Evolutionary conservation across 257 asterid species (phyloP).

Genomic region (Salvia splendens): DNA sequence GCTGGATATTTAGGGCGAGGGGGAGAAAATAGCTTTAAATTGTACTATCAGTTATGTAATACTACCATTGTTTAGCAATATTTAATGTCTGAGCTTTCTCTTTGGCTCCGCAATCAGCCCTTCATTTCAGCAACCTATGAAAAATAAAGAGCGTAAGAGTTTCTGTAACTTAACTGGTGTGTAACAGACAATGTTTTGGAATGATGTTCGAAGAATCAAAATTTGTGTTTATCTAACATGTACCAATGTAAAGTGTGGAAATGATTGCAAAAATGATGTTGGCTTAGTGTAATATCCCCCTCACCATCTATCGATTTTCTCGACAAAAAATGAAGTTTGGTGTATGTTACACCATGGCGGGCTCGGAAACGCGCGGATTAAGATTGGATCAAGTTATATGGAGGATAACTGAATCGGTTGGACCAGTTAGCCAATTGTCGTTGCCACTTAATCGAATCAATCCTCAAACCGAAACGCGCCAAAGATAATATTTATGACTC

Average conservation of each 20-base stretch:
- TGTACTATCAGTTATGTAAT: slow-evolving; percentile 3
- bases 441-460: too few relatives aligned
- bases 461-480: too few relatives aligned
- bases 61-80: not conserved
- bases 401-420: too few relatives aligned
- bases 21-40: not conserved
- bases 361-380: too few relatives aligned
- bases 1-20: slow-evolving; percentile 18
- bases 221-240: not conserved
- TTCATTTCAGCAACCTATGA: not conserved
- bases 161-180: not conserved
- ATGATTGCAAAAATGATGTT: not conserved
- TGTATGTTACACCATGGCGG: too few relatives aligned
- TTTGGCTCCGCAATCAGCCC: not conserved
- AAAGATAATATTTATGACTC: too few relatives aligned
- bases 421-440: too few relatives aligned
- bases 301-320: not conserved
- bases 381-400: too few relatives aligned
- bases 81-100: not conserved
- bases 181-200: not conserved
- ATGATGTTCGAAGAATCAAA: not conserved
- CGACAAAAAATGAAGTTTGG: too few relatives aligned
- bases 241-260: not conserved
- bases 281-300: not conserved
- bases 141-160: not conserved